Percentiles rank a stretch among this genome's conserved stretches.
Evolutionary conservation across 768 basidiomycete genomes (phyloP).

Genomic region (Lactarius quietus): DNA sequence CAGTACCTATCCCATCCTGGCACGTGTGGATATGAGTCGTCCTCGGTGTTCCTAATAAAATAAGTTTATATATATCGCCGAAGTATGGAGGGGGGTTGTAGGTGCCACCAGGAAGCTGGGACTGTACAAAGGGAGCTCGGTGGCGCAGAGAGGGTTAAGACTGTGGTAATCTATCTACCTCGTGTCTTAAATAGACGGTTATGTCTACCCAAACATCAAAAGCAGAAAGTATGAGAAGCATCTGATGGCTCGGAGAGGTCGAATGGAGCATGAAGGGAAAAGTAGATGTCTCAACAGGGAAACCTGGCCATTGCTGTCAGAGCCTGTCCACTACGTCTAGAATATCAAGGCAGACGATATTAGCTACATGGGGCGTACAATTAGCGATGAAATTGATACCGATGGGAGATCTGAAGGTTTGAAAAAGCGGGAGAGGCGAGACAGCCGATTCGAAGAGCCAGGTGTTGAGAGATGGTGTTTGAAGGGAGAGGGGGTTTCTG

Average conservation of each 20-base stretch:
- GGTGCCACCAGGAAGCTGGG: neutral
- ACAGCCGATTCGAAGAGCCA: neutral
- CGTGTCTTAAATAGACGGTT: neutral
- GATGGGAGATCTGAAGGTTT: slow-evolving; percentile 7
- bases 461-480: neutral
- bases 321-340: neutral
- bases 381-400: neutral
- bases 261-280: neutral
- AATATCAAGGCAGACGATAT: neutral
- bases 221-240: neutral
- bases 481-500: neutral
- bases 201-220: neutral
- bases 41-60: neutral
- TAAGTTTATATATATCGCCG: neutral
- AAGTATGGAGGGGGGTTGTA: neutral
- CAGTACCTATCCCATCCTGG: neutral
- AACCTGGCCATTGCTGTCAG: neutral
- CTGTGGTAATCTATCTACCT: neutral
- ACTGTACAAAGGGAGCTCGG: neutral
- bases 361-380: neutral
- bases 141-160: neutral
- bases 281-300: neutral
- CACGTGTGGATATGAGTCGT: neutral
- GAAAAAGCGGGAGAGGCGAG: neutral
- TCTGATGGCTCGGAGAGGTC: no score